These are phyloP conservation scores for Porcisia hertigi DNA, from an alignment of 208 protist species.

Conservation along the genomic window DNA sequence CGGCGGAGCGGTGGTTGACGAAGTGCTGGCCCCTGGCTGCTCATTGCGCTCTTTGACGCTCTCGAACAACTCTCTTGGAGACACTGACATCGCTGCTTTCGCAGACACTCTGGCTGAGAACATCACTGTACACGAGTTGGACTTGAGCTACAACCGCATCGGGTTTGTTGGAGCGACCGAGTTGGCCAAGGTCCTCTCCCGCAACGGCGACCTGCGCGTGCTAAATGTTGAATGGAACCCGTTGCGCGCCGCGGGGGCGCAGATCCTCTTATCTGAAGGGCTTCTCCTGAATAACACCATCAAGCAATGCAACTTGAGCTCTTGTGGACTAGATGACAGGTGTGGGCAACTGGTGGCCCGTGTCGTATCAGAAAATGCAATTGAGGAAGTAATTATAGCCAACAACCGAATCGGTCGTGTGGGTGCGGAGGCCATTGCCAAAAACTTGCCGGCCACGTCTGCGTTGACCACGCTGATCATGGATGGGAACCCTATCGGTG, in stretches of 20 bases:
- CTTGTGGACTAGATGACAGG: conserved; percentile 76
- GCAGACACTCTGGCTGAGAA: conserved; percentile 79
- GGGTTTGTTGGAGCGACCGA: conserved; percentile 73
- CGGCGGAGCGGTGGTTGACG: conserved; percentile 66
- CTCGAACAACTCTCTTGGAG: conserved; percentile 71
- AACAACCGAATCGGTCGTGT: conserved; percentile 84
- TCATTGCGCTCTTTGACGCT: conserved; percentile 57
- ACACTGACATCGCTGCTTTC: conserved; percentile 75
- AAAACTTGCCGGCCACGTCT: conserved; percentile 70
- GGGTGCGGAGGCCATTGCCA: conserved; percentile 78
- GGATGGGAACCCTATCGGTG: conserved; percentile 83
- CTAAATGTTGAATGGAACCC: conserved; percentile 91
- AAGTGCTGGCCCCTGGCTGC: conserved; percentile 60
- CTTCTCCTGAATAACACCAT: conserved; percentile 90
- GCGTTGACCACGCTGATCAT: conserved; percentile 74
- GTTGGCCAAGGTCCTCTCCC: conserved; percentile 70
- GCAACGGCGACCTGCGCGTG: conserved; percentile 82
- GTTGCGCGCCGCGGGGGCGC: conserved; percentile 62
- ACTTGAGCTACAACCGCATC: conserved; percentile 90
- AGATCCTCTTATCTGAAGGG: conserved; percentile 71
- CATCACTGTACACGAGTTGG: conserved; percentile 67
- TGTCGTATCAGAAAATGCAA: conserved; percentile 86
- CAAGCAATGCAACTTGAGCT: conserved; percentile 85
- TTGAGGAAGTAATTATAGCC: conserved; percentile 88
- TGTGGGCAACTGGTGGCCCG: conserved; percentile 65